Percentiles rank a stretch among this genome's conserved stretches.
These are phyloP conservation scores for Aspergillus melleus DNA, from an alignment of 2,329 filamentous ascomycete species.

Conservation along the genomic window DNA sequence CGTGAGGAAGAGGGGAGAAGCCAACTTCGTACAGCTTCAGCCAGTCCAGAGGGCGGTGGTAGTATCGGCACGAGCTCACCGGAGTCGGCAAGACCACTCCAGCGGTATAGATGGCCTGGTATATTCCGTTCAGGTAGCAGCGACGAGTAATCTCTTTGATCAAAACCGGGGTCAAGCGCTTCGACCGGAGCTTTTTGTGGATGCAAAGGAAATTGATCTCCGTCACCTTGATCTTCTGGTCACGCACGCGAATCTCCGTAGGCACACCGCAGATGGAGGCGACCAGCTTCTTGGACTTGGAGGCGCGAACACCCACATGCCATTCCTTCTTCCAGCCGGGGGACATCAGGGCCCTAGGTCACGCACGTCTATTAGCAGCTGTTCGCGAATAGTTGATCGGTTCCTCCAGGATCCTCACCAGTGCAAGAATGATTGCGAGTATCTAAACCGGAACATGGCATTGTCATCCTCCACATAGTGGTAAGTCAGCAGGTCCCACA, in stretches of 20 bases:
- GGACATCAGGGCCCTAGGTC: constrained; percentile 79
- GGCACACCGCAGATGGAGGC: constrained; percentile 96
- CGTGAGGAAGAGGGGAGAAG: constrained; percentile 82
- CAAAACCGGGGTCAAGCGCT: constrained; percentile 86
- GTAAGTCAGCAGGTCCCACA: constrained; percentile 85
- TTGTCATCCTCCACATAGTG: constrained; percentile 98
- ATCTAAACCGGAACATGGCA: constrained; percentile 97
- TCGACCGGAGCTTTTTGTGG: constrained; percentile 94
- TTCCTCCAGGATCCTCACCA: constrained; percentile 58
- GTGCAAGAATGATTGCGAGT: constrained; percentile 82
- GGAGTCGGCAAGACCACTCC: constrained; percentile 89
- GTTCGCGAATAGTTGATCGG: background rate
- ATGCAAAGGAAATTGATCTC: constrained; percentile 99
- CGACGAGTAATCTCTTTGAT: constrained; percentile 97
- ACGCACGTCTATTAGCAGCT: background rate
- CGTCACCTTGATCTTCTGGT: constrained; percentile 72
- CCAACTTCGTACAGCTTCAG: constrained; percentile 92
- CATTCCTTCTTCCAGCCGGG: constrained; percentile 93
- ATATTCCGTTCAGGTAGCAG: constrained; percentile 82
- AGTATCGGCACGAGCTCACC: constrained; percentile 91
- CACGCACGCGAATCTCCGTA: constrained; percentile 75
- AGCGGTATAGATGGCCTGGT: constrained; percentile 94
- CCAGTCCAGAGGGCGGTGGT: constrained; percentile 92
- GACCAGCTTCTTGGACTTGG: constrained; percentile 80
- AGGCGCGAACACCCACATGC: constrained; percentile 89